Percentiles rank a stretch among this genome's conserved stretches.
These are phyloP conservation scores for Diutina catenulata DNA, from an alignment of 1,139 yeast species.

Conservation along the genomic window DNA sequence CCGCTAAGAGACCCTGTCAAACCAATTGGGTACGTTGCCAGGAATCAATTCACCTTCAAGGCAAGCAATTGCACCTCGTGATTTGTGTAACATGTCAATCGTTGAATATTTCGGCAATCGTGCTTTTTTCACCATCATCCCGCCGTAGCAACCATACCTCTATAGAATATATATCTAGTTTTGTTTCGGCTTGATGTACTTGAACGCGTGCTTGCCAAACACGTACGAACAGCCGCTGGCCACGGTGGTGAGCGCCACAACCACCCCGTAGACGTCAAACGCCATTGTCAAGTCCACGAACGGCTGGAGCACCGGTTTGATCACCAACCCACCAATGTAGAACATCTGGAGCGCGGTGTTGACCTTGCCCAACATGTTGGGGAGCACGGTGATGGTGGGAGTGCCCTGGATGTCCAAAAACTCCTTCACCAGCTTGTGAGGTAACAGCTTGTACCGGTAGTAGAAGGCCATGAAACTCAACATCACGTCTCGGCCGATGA, in stretches of 20 bases:
- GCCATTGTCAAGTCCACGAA: constrained; percentile 8
- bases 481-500: constrained; percentile 76
- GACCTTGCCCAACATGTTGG: constrained; percentile 76
- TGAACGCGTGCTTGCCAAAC: constrained; percentile 22
- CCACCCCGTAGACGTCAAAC: constrained; percentile 15
- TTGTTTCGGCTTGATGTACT: constrained; percentile 2
- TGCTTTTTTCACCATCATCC: no score
- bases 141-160: no score
- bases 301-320: constrained; percentile 42
- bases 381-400: constrained; percentile 83
- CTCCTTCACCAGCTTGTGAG: constrained; percentile 54
- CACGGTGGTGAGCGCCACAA: constrained; percentile 70
- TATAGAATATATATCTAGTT: no score
- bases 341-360: constrained; percentile 91
- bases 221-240: constrained; percentile 72
- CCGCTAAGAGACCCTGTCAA: no score
- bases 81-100: no score
- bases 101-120: no score
- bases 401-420: constrained; percentile 56
- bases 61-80: no score
- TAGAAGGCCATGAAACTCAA: constrained; percentile 68
- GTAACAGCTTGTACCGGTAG: constrained; percentile 63
- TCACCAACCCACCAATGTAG: constrained; percentile 67
- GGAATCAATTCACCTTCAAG: no score
- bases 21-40: no score